Percentiles rank a stretch among this genome's conserved stretches.
Conservation (phyloP, 805 yeast genomes). For the Kazachstania bromeliacearum region DNA sequence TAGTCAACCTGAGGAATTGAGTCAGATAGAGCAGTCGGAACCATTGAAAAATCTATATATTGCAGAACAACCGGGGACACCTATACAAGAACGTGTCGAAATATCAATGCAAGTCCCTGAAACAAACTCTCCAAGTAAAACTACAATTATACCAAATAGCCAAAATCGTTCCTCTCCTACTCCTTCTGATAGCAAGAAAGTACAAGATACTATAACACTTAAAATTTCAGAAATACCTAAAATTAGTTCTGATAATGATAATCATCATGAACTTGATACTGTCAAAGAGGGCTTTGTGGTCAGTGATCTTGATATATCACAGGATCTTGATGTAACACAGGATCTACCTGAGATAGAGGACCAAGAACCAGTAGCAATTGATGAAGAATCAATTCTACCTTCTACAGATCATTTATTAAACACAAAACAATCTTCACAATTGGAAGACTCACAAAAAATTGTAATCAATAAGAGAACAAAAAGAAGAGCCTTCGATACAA, state of each 20-base stretch:
- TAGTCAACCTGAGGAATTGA: too few species aligned
- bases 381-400: conserved; percentile 2
- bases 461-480: conserved; percentile 8
- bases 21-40: too few species aligned
- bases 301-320: background rate
- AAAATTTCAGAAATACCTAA: conserved; percentile 1
- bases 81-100: too few species aligned
- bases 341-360: conserved; percentile 16
- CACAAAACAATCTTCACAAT: background rate
- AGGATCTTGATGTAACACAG: conserved; percentile 3
- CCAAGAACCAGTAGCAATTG: background rate
- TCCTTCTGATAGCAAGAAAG: background rate
- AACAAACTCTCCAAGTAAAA: conserved; percentile 17
- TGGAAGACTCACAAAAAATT: conserved; percentile 15
- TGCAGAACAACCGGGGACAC: too few species aligned
- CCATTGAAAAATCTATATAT: too few species aligned
- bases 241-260: background rate
- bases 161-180: too few species aligned
- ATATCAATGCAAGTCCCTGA: conserved; percentile 16
- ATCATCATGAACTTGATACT: background rate
- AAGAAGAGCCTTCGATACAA: conserved; percentile 5
- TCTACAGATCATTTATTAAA: background rate
- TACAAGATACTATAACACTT: background rate
- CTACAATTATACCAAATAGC: background rate
- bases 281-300: background rate